Conservation (phyloP, 352 stramenopile species). For the Aphanomyces astaci region DNA sequence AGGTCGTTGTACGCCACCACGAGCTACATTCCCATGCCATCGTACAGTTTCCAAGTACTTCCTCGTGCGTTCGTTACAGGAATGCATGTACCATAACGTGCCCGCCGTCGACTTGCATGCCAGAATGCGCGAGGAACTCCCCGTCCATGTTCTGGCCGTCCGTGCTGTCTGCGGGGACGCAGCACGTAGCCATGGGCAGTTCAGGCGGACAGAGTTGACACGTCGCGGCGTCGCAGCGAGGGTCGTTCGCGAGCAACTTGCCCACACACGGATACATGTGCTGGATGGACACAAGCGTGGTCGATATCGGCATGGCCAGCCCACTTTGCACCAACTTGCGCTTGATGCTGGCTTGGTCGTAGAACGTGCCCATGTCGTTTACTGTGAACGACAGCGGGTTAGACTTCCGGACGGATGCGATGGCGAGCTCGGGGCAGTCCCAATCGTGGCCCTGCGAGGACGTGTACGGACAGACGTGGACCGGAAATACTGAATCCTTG, state of each 20-base stretch:
- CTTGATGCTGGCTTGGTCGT: conserved; percentile 39
- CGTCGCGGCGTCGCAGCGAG: conserved; percentile 36
- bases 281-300: conserved; percentile 43
- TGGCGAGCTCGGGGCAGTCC: conserved; percentile 32
- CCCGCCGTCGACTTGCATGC: conserved; percentile 47
- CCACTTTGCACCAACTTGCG: conserved; percentile 32
- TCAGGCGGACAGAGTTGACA: conserved; percentile 47
- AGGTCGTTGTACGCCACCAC: conserved; percentile 64
- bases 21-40: no score
- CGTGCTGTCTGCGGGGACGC: conserved; percentile 33
- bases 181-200: conserved; percentile 46
- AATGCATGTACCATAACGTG: conserved; percentile 55
- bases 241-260: conserved; percentile 32
- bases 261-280: conserved; percentile 60
- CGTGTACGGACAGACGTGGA: conserved; percentile 39
- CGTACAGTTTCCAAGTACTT: no score
- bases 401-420: not conserved
- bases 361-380: conserved; percentile 46
- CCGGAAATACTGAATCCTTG: conserved; percentile 34
- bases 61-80: no score
- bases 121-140: conserved; percentile 45
- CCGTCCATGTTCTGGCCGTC: conserved; percentile 62
- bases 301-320: conserved; percentile 47
- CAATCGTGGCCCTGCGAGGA: conserved; percentile 38
- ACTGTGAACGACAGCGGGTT: conserved; percentile 42